Evolutionary conservation across 1,139 yeast species (phyloP).

Genomic region (Saccharomyces hybrid): DNA sequence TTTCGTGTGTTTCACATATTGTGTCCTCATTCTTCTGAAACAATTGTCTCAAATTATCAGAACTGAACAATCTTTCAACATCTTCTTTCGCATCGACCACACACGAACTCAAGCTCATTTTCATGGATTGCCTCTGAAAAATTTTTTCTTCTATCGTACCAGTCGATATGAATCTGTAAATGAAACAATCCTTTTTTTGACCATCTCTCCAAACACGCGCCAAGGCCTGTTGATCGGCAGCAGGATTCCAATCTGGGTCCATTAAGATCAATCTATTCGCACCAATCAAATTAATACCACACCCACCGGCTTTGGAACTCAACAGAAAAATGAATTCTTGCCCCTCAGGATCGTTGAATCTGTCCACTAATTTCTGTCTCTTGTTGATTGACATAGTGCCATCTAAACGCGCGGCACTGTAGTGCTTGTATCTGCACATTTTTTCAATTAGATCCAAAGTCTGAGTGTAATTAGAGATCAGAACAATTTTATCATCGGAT

Average conservation of each 20-base stretch:
- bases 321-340: constrained; percentile 80
- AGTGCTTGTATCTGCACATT: constrained; percentile 67
- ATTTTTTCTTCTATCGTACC: constrained; percentile 96
- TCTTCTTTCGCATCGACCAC: constrained; percentile 96
- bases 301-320: constrained; percentile 97
- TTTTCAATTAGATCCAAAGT: constrained; percentile 85
- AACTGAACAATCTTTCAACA: constrained; percentile 83
- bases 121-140: constrained; percentile 95
- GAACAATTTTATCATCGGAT: constrained; percentile 88
- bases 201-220: constrained; percentile 99
- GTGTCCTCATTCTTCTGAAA: constrained; percentile 67
- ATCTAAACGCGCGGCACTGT: constrained; percentile 79
- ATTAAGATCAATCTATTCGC: constrained; percentile 83
- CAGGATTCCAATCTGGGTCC: constrained; percentile 99
- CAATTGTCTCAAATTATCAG: constrained; percentile 69
- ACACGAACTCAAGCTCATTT: constrained; percentile 84
- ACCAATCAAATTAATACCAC: constrained; percentile 95
- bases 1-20: constrained; percentile 84
- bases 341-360: constrained; percentile 84
- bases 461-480: constrained; percentile 90
- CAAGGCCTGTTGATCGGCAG: constrained; percentile 95
- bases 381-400: constrained; percentile 91
- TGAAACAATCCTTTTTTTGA: constrained; percentile 92
- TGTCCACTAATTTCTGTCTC: constrained; percentile 86
- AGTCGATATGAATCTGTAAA: constrained; percentile 85